Base-by-base conservation (phyloP, 2,329 filamentous ascomycete genomes). In the Chrysosphaeria jannelii region DNA sequence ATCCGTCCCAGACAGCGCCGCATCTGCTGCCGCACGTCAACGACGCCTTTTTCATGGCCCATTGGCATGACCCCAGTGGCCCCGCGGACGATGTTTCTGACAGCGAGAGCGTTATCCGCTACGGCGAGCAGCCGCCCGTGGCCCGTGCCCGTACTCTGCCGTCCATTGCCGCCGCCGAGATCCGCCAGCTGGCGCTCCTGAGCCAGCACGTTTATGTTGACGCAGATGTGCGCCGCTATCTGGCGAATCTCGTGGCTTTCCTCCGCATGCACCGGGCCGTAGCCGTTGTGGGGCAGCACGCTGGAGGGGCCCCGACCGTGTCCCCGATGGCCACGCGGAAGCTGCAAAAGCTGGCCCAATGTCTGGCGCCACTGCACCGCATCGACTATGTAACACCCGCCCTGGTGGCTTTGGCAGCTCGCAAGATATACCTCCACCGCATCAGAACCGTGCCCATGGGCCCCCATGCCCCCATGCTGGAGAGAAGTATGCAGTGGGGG, bases 401-500 rank as follows among this genome's bases (percentile, higher is more conserved):
- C 1, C 56, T 93, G 13, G 67, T 91, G 11, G 62, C 56, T 6
- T 51, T 97, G 21, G 85, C 85, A 5, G 66, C 69, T 2, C 62
- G 62, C 29, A 93, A 93, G 46, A 58, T 89, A 13, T 97, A 89
- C 38, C 53, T 70, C 10, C 85, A 97, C 45, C 66, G 78, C 6
- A 63, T 97, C 15, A 44, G 58, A 9, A 56, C 91, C 26, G 61
- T 69, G 0, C 44, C 46, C 2, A 56, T 74, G 1, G 56, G 13
- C 5, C 19, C 16, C n/a, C 16, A 18, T 7, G 16, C 10, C 6
- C 10, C 13, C 5, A n/a, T 62, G 29, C 60, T 64, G 27, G 85
- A 93, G 46, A 56, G 78, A 22, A 91, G 78, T 39, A 57, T 90
- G 49, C 75, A 90, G 40, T 97, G 88, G 64, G 85, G 85, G 1